Conservation (phyloP, 1,284 basidiomycete species). For the Rhodotorula sp. region DNA sequence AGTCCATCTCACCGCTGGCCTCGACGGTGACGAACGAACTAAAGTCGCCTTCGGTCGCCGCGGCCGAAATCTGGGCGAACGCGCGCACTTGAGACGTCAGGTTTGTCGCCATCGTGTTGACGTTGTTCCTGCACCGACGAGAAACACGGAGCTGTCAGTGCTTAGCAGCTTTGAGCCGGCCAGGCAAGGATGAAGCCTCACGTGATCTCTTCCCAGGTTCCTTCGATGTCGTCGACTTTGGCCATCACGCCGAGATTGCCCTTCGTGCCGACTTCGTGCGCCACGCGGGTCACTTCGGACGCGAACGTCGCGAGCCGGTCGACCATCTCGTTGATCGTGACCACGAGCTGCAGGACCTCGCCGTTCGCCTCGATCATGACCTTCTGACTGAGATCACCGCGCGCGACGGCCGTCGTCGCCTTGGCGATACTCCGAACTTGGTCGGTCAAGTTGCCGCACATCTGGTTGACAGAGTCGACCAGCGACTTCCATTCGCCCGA, state of each 20-base stretch:
- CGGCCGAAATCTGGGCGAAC: slow-evolving; percentile 97
- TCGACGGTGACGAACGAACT: slow-evolving; percentile 99
- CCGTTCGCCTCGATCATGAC: slow-evolving; percentile 90
- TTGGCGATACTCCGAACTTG: slow-evolving; percentile 65
- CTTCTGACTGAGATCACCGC: slow-evolving; percentile 90
- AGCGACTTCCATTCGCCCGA: slow-evolving; percentile 54
- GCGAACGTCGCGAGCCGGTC: slow-evolving; percentile 45
- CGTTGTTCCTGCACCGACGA: slow-evolving; percentile 50
- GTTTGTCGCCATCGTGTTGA: slow-evolving; percentile 81
- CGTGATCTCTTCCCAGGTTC: slow-evolving; percentile 99
- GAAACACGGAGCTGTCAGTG: slow-evolving; percentile 7
- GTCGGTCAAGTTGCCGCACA: slow-evolving; percentile 50
- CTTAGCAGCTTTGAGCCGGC: not conserved
- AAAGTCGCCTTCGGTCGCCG: slow-evolving; percentile 98
- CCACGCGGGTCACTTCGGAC: slow-evolving; percentile 68
- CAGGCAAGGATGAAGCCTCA: slow-evolving; percentile 54
- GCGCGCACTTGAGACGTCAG: slow-evolving; percentile 94
- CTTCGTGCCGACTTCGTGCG: slow-evolving; percentile 88
- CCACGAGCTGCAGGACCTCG: slow-evolving; percentile 84
- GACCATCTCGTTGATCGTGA: slow-evolving; percentile 60
- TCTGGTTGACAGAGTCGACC: slow-evolving; percentile 53
- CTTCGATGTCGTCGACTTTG: slow-evolving; percentile 93
- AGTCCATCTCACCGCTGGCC: slow-evolving; percentile 98
- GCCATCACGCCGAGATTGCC: slow-evolving; percentile 97
- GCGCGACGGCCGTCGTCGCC: slow-evolving; percentile 80